A percentile compares a stretch with the other conserved stretches of the same genome.
Conservation (phyloP, 108 stramenopile genomes). For the Skeletonema grethae region DNA sequence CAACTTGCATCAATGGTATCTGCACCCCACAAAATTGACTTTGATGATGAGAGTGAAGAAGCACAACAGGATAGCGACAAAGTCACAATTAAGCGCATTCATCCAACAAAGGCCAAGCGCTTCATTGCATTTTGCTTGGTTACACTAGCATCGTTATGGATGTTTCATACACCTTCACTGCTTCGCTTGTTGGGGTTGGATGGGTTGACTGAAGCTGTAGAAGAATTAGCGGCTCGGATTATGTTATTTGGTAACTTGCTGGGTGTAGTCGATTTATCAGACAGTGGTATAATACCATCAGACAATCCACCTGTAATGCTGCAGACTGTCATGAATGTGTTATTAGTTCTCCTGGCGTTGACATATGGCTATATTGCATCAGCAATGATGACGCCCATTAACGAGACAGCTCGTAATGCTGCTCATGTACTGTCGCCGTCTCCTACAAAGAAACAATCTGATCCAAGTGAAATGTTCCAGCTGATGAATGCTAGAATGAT, state of each 20-base stretch:
- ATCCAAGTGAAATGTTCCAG: slow-evolving; percentile 35
- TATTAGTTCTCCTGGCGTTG: slow-evolving; percentile 19
- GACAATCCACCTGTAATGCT: slow-evolving; percentile 4
- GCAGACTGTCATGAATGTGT: slow-evolving; percentile 15
- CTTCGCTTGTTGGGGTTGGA: slow-evolving; percentile 33
- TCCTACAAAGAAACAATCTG: slow-evolving; percentile 25
- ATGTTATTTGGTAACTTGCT: slow-evolving; percentile 31
- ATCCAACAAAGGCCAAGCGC: slow-evolving; percentile 18
- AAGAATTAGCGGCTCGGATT: slow-evolving; percentile 37
- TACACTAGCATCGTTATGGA: slow-evolving; percentile 33
- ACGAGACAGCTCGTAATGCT: slow-evolving; percentile 44
- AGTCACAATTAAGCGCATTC: slow-evolving; percentile 18
- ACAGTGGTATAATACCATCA: background rate
- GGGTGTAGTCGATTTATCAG: slow-evolving; percentile 13
- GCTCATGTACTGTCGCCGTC: slow-evolving; percentile 31
- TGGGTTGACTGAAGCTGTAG: slow-evolving; percentile 23
- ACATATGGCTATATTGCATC: slow-evolving; percentile 32
- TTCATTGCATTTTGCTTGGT: slow-evolving; percentile 21
- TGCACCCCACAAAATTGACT: background rate
- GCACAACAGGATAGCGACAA: slow-evolving; percentile 2
- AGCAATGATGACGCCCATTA: slow-evolving; percentile 23
- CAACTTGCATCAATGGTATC: slow-evolving; percentile 25
- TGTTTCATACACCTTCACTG: slow-evolving; percentile 44
- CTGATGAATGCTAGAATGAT: slow-evolving; percentile 37
- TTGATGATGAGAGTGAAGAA: background rate